Conservation (phyloP, 177 flowering plant species). For the Telopea speciosissima region DNA sequence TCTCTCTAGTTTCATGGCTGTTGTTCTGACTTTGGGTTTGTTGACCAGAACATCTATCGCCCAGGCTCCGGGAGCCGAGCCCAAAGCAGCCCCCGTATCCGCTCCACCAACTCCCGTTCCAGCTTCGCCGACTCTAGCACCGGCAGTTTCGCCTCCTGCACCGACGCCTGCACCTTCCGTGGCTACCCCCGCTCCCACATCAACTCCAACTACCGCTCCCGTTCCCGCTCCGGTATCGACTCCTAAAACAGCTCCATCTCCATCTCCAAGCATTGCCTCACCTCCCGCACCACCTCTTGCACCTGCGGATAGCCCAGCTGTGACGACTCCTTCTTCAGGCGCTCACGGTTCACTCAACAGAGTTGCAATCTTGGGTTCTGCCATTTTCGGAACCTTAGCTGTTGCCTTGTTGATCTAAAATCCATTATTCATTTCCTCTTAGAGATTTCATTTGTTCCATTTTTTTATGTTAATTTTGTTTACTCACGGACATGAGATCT, state of each 20-base stretch:
- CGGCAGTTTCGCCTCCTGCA: neutral
- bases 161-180: neutral
- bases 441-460: too few species aligned
- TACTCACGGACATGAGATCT: neutral
- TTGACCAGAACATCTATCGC: constrained; percentile 6
- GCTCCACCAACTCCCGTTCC: neutral
- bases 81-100: neutral
- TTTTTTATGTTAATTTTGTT: too few species aligned
- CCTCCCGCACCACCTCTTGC: neutral
- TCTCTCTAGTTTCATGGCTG: neutral
- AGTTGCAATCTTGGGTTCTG: constrained; percentile 6
- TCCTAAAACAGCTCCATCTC: neutral
- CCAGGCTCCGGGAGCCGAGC: constrained; percentile 16
- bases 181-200: neutral
- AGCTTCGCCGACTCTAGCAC: neutral
- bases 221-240: neutral
- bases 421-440: too few species aligned
- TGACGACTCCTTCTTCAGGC: neutral
- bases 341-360: constrained; percentile 11
- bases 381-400: constrained; percentile 4
- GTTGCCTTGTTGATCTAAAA: constrained; percentile 7
- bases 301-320: neutral
- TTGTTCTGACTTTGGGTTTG: neutral
- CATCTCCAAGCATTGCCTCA: neutral
- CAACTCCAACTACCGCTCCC: neutral